Evolutionary conservation across 371 early-diverging fungal species (phyloP), one percentile per base, ranked within the genome.

Genomic region (Chytridiales sp.): DNA sequence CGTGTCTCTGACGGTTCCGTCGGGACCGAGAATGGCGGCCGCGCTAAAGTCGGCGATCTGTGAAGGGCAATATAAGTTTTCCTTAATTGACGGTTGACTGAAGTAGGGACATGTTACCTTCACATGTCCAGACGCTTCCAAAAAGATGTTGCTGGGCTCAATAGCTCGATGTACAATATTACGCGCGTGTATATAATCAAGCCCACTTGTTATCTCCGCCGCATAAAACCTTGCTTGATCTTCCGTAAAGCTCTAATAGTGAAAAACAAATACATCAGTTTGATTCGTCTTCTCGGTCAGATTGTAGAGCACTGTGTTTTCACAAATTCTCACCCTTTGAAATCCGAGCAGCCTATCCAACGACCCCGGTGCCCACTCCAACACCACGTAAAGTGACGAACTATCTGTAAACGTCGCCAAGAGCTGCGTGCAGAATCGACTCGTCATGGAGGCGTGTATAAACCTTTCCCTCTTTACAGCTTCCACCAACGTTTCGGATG

Each of bases 131-230:
- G n/a, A 27, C 2, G 46, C 46, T 35, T 56, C 57, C 2, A 56
- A 26, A 15, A 46, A 6, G 21, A 56, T 46, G 36, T 56, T 54
- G 2, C 8, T 38, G 5, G 62, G 62, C 40, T 61, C 62, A 13
- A 61, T 11, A 8, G 34, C 41, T 11, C 62, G 31, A 48, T 61
- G 62, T 24, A 54, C 39, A 24, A 61, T 48, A n/a, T 31, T 30
- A 6, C 40, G 30, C 3, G 30, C n/a, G 30, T 61, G 62, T 32
- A 61, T 17, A 41, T 51, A 61, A 29, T 61, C 62, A 9, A 61
- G 31, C 15, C 55, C 62, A 22, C 84, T 77, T 57, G 86, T 80
- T 4, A 84, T 85, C 85, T 68, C 67, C 6, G 58, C 48, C 4
- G 49, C 30, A 36, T 57, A 42, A 26, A 41, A 46, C 13, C 61